These are phyloP conservation scores for Dactylellina parvicollis DNA, from an alignment of 2,329 filamentous ascomycete genomes.

Conservation along the genomic window DNA sequence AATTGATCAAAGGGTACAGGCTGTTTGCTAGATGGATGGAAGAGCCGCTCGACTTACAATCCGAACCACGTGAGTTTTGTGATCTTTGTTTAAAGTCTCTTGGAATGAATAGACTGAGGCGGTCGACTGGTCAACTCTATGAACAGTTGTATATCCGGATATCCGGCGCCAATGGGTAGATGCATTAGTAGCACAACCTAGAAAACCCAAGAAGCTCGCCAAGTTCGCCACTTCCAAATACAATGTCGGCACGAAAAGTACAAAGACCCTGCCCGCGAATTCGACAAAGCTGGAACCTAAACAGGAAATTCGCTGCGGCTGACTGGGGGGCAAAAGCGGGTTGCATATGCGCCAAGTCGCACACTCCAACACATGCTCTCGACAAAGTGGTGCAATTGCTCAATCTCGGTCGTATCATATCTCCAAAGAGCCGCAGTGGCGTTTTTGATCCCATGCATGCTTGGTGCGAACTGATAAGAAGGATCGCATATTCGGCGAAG, in stretches of 20 bases:
- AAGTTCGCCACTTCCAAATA: neutral
- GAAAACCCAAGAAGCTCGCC: no score
- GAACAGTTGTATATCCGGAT: no score
- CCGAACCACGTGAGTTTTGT: no score
- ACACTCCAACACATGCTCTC: constrained; percentile 10
- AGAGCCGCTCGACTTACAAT: no score
- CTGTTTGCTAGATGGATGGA: no score
- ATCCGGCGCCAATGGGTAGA: no score
- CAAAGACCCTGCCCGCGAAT: no score
- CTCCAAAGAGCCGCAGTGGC: constrained; percentile 33
- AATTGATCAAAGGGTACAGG: no score
- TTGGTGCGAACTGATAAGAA: constrained; percentile 2
- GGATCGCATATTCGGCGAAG: constrained; percentile 4
- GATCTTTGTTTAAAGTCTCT: no score
- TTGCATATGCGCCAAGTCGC: constrained; percentile 33
- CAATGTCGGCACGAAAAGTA: neutral
- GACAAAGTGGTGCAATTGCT: constrained; percentile 4
- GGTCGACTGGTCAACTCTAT: no score
- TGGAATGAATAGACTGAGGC: no score
- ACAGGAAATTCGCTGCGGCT: constrained; percentile 44
- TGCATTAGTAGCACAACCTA: no score
- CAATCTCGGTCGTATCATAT: neutral
- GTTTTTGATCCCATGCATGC: neutral
- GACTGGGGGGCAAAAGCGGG: constrained; percentile 17
- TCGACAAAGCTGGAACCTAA: neutral